Evolutionary conservation across 2,329 filamentous ascomycete species (phyloP).

Genomic region (Microdochium paspali): DNA sequence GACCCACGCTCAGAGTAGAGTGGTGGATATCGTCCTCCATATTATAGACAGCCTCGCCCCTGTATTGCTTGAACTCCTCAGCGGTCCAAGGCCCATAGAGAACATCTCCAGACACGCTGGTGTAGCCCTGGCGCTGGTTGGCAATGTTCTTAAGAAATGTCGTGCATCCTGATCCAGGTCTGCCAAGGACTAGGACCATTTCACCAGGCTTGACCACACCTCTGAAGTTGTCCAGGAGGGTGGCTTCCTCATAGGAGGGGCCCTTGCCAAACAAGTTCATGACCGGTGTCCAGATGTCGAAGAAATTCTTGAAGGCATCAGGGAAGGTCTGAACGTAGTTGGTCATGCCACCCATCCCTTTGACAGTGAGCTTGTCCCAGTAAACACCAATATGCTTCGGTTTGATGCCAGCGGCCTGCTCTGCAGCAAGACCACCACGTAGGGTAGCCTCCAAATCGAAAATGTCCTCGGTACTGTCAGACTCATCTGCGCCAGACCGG

Average conservation of each 20-base stretch:
- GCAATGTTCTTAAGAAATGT: constrained; percentile 61
- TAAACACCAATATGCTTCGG: constrained; percentile 72
- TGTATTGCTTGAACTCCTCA: constrained; percentile 63
- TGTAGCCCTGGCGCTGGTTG: constrained; percentile 53
- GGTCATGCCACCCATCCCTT: constrained; percentile 62
- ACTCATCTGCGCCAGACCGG: constrained; percentile 25
- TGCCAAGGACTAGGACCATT: constrained; percentile 77
- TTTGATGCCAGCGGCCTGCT: constrained; percentile 68
- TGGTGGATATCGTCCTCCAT: constrained; percentile 82
- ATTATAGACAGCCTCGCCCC: constrained; percentile 79
- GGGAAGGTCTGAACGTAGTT: constrained; percentile 71
- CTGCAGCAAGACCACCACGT: constrained; percentile 61
- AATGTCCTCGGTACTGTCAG: constrained; percentile 39
- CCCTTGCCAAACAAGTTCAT: constrained; percentile 55
- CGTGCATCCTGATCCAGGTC: constrained; percentile 64
- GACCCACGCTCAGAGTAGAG: constrained; percentile 75
- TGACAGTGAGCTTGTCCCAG: constrained; percentile 70
- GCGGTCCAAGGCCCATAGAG: constrained; percentile 66
- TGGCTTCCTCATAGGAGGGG: constrained; percentile 60
- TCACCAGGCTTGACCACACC: constrained; percentile 71
- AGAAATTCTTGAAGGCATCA: constrained; percentile 65
- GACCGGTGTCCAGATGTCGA: constrained; percentile 62
- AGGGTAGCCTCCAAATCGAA: constrained; percentile 73
- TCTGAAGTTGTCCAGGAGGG: constrained; percentile 64
- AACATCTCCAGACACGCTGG: constrained; percentile 56